A percentile compares a stretch with the other conserved stretches of the same genome.
These are phyloP conservation scores for Cyclotella cryptica DNA, from an alignment of 108 stramenopile species.

Conservation along the genomic window DNA sequence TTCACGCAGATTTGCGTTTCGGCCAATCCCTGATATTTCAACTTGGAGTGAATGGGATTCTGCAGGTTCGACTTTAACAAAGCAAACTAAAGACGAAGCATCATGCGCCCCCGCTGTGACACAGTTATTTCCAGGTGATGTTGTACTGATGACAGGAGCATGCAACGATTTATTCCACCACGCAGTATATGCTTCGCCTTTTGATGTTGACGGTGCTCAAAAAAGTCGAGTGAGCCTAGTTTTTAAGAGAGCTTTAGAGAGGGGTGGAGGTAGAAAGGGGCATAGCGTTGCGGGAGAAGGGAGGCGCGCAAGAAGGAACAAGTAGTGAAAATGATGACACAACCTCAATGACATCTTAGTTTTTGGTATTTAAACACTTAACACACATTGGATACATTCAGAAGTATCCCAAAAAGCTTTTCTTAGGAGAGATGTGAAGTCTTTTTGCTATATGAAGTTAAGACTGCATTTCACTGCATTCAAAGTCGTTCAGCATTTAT, in stretches of 20 bases:
- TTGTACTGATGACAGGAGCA: conserved; percentile 65
- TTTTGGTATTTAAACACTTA: no score
- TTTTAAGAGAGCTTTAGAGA: conserved; percentile 68
- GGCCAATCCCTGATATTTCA: conserved; percentile 63
- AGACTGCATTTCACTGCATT: no score
- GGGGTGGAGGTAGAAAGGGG: conserved; percentile 58
- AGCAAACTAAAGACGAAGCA: conserved; percentile 33
- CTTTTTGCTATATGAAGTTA: no score
- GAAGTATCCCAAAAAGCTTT: no score
- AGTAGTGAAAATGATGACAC: neutral
- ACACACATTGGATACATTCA: no score
- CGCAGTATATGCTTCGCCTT: conserved; percentile 65
- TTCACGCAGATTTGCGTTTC: conserved; percentile 70
- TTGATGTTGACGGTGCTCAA: conserved; percentile 16
- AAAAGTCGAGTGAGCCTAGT: conserved; percentile 68
- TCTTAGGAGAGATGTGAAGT: no score
- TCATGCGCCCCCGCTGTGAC: conserved; percentile 53
- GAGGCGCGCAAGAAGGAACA: conserved; percentile 42
- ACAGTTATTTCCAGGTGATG: conserved; percentile 71
- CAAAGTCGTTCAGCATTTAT: no score
- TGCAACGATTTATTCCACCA: conserved; percentile 83
- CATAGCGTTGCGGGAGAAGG: conserved; percentile 65
- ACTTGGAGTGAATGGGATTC: conserved; percentile 61
- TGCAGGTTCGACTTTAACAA: neutral
- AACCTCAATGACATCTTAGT: neutral